Evolutionary conservation across 768 basidiomycete species (phyloP), one percentile per base, ranked within the genome.

Genomic region (Pulveroboletus sp.): DNA sequence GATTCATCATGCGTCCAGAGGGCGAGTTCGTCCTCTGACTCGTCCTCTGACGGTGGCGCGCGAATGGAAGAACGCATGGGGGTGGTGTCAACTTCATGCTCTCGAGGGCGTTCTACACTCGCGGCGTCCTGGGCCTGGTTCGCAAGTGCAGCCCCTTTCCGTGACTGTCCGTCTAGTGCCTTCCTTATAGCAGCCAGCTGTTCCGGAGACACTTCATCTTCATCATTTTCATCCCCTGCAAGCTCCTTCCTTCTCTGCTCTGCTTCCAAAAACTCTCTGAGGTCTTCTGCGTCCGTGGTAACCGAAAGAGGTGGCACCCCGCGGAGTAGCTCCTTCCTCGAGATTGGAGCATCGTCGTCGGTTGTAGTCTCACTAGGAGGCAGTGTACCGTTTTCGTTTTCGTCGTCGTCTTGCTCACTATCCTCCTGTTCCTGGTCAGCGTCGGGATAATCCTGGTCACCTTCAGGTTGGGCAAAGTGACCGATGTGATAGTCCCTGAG

Each of bases 211-310:
- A 68, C 33, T 0, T 64, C 65, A 24, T 52, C 62, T 2, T 62
- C 62, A 0, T 63, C 63, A n/a, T 57, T 59, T 28, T 59, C 67
- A 4, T 62, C 66, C 11, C 62, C 59, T 6, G 53, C 58, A 44
- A 73, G 46, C 49, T 76, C 79, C 58, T 71, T 78, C 43, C 80
- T 71, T 54, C 57, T 66, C 58, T 62, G 68, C 62, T 89, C 88
- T 1, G 80, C 82, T 49, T 83, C 79, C 60, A 89, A 52, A 47
- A 89, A 90, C 26, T 82, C 81, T 43, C 67, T 68, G 43, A 89
- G 70, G 59, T 86, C 86, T 41, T 80, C 75, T 10, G 80, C 80
- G 56, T 85, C 82, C 9, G 71, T 71, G 1, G 80, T 65, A 32
- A 65, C 66, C 0, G 68, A 67, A 32, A 75, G 71, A 14, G 77